phyloP scores from a whole-genome alignment of 306 rosid species.

The Castanopsis chinensis region DNA sequence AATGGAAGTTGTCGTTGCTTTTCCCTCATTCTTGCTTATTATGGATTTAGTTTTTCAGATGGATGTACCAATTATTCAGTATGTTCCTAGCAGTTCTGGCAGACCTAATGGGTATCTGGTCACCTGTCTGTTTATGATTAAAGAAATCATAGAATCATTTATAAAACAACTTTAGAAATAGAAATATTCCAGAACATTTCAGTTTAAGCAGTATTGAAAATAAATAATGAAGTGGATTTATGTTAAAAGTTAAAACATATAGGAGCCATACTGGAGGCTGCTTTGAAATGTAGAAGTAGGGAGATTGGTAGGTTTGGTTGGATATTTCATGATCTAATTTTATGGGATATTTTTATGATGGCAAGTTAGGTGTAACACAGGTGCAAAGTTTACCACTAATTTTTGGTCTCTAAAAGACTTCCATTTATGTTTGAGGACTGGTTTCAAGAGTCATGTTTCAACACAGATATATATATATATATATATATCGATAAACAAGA shows the following conservation, averaged over 20 bases:
- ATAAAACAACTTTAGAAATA: background rate
- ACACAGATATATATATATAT: background rate
- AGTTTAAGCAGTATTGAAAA: background rate
- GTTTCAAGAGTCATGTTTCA: background rate
- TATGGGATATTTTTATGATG: background rate
- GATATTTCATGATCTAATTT: background rate
- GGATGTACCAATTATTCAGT: background rate
- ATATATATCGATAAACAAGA: background rate
- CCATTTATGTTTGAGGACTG: background rate
- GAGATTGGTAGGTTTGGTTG: background rate
- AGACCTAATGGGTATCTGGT: background rate
- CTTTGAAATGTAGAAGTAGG: background rate
- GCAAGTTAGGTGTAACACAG: background rate
- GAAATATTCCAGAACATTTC: background rate
- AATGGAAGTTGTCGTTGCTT: too few relatives aligned
- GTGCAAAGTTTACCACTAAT: background rate
- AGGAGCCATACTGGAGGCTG: background rate
- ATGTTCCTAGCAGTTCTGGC: background rate
- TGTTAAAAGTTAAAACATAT: background rate
- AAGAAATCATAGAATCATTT: background rate
- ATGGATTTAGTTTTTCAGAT: background rate
- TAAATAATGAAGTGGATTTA: background rate
- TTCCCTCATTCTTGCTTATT: background rate
- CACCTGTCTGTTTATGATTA: background rate
- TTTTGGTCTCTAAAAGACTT: background rate